Percentiles rank a stretch among this genome's conserved stretches.
Evolutionary conservation across 2,329 filamentous ascomycete species (phyloP).

Genomic region (Aspergillus ochraceoroseus): DNA sequence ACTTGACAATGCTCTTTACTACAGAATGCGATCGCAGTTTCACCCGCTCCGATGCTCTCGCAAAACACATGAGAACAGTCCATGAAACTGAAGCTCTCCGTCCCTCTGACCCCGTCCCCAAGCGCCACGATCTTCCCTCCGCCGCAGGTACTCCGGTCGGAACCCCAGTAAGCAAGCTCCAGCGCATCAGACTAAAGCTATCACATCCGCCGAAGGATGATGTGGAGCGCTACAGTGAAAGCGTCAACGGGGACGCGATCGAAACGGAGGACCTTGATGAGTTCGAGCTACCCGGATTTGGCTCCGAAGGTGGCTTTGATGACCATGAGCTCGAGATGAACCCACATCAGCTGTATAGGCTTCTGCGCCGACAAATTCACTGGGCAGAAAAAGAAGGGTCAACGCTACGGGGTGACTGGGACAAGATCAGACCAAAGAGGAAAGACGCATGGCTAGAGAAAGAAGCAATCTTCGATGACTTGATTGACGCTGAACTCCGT

Average conservation of each 20-base stretch:
- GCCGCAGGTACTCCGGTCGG: conserved; percentile 28
- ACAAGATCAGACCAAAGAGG: conserved; percentile 35
- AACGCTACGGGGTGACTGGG: conserved; percentile 40
- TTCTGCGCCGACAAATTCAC: conserved; percentile 46
- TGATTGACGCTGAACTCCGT: conserved; percentile 41
- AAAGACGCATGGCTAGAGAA: conserved; percentile 42
- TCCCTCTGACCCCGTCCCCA: conserved; percentile 51
- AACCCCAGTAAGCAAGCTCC: conserved; percentile 33
- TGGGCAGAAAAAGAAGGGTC: conserved; percentile 46
- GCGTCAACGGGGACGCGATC: conserved; percentile 25
- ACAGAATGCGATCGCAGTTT: conserved; percentile 95
- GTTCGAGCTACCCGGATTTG: conserved; percentile 37
- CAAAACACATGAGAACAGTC: conserved; percentile 97
- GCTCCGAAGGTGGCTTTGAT: conserved; percentile 41
- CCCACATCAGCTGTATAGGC: conserved; percentile 42
- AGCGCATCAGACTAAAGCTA: conserved; percentile 43
- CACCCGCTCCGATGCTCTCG: conserved; percentile 88
- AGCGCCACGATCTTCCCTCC: conserved; percentile 32
- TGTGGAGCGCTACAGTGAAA: conserved; percentile 26
- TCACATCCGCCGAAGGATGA: conserved; percentile 35
- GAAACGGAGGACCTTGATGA: conserved; percentile 36
- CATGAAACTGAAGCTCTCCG: conserved; percentile 92
- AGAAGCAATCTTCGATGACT: conserved; percentile 42
- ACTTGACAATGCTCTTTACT: conserved; percentile 5
- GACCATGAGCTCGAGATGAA: conserved; percentile 42